Base-by-base conservation (phyloP, 176 grass and related monocot species). In the Miscanthus lutarioriparius region DNA sequence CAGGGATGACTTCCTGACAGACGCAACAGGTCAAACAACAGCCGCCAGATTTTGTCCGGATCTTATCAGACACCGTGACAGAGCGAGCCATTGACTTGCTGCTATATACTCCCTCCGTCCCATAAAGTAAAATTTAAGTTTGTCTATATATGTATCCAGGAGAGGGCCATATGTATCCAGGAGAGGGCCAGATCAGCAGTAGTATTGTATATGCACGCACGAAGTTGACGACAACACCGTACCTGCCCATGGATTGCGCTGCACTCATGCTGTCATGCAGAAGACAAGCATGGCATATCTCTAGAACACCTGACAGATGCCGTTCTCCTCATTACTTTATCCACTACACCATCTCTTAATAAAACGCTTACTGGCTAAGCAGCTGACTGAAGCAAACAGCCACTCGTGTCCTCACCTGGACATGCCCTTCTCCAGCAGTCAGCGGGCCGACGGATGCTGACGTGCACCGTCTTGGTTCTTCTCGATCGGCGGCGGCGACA, bases 301-400 rank as follows among this genome's bases (percentile, higher is more conserved):
- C 53, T 56, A 56, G 53, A 56, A 56, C 27, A 35, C 10, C 41
- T 35, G 64, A 53, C 6, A 2, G 23, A 56, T 23, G 58, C 19
- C 23, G 6, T 69, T 7, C n/a, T 54, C 4, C 7, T 14, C 25
- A 28, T 36, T 35, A 36, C 16, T 59, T 35, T 10, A 37, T 77
- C 4, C 2, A 14, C 35, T 27, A 36, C 17, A 56, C 19, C 53
- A 16, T 26, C 23, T 39, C n/a, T 32, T 40, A 15, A 10, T 51
- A 63, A 10, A 35, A 71, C 10, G 22, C 6, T 44, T 76, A 45
- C 2, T 41, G 14, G 25, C 49, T 75, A 61, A 45, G 78, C 15
- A 82, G 72, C 27, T 76, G 79, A 70, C 70, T 75, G 37, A 70
- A 47, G 76, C 70, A 47, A 67, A 74, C 71, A 75, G 35, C 14